Evolutionary conservation across 257 asterid genomes (phyloP), one percentile per base, ranked within the genome.

Genomic region (Fraxinus quadrangulata): DNA sequence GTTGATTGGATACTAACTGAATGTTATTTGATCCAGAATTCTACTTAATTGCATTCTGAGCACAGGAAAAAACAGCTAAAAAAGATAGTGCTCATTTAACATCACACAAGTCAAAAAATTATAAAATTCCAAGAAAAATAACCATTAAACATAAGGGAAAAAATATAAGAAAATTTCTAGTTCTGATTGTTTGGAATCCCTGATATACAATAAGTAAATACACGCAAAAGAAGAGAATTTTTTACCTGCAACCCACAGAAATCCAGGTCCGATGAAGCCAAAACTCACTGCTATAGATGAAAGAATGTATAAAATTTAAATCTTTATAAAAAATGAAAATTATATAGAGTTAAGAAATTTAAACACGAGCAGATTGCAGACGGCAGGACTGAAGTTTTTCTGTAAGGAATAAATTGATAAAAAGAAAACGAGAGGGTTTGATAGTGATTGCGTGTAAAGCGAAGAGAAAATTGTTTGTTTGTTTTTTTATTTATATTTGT

Each of bases 61-160:
- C 66, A 72, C 65, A 42, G 42, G 47, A 76, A 54, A 33, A 8
- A 33, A 13, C 79, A 70, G 81, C 82, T 74, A 70, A 59, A 73
- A 70, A 26, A 65, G 80, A 71, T 61, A 23, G 17, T 9, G 68
- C 10, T 19, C 31, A 61, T 23, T 61, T 61, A 61, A 61, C 17
- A 61, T n/a, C 67, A 23, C 68, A 21, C 16, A 65, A 54, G n/a
- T 30, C 9, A 34, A 71, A 28, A 63, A 17, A 56, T 39, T 17
- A 5, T 8, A 54, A 23, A 9, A 37, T 40, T 16, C 37, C 47
- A 39, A 70, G 26, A 56, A 49, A 40, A 47, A 71, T 66, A 72
- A 7, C 40, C 65, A 74, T 30, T 51, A 42, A 3, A 39, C 16
- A 36, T 72, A 77, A 78, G 78, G 45, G 4, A 7, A 30, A 16